Percentiles rank a stretch among this genome's conserved stretches.
Conservation (phyloP, 2,329 filamentous ascomycete genomes). For the Juglanconis oblonga region DNA sequence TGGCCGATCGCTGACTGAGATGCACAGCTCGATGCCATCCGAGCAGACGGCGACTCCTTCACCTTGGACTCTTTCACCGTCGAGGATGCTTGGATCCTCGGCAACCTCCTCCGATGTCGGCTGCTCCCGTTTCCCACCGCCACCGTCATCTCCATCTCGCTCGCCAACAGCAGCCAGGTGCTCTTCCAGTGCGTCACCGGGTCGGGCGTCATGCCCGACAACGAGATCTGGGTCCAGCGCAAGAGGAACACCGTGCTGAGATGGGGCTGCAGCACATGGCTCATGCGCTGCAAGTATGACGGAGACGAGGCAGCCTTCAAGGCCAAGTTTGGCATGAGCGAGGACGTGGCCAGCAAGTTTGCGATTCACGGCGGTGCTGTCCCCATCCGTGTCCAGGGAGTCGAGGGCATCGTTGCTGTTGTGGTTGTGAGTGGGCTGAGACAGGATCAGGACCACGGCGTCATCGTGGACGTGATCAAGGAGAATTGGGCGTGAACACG, state of each 20-base stretch:
- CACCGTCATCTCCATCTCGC: slow-evolving; percentile 61
- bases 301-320: slow-evolving; percentile 64
- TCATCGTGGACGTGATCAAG: slow-evolving; percentile 67
- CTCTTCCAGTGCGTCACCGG: slow-evolving; percentile 70
- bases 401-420: slow-evolving; percentile 73
- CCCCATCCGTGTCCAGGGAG: slow-evolving; percentile 67
- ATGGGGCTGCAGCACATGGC: slow-evolving; percentile 69
- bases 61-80: slow-evolving; percentile 55
- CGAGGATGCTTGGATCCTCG: slow-evolving; percentile 63
- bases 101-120: slow-evolving; percentile 61
- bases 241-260: slow-evolving; percentile 71
- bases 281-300: slow-evolving; percentile 64
- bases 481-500: slow-evolving; percentile 34
- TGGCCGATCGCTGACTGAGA: no score
- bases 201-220: slow-evolving; percentile 66
- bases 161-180: slow-evolving; percentile 56
- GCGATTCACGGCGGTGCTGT: slow-evolving; percentile 77
- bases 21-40: no score
- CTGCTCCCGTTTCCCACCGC: slow-evolving; percentile 53
- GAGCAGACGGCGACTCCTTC: slow-evolving; percentile 40
- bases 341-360: slow-evolving; percentile 56
- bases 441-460: slow-evolving; percentile 74
- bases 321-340: slow-evolving; percentile 61
- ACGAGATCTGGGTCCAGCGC: slow-evolving; percentile 66
- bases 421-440: slow-evolving; percentile 74